Evolutionary conservation across 1,284 basidiomycete species (phyloP), one percentile per base, ranked within the genome.

Genomic region (Apiotrichum porosum): DNA sequence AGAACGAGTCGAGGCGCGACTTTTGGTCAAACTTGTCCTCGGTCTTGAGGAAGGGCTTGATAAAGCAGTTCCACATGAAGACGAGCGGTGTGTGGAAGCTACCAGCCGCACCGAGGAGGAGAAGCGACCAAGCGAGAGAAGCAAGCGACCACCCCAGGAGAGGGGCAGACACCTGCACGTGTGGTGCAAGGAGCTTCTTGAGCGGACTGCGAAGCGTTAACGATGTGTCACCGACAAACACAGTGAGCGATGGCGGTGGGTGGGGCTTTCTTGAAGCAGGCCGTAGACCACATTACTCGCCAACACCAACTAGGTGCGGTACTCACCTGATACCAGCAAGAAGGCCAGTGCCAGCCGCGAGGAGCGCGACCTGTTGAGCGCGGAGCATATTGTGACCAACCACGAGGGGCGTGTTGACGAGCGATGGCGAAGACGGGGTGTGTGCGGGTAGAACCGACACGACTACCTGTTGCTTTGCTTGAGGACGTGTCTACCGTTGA

Each of bases 1-100:
- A 86, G 63, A 86, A 86, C 72, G 60, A 56, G 49, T 76, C 65
- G 2, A 77, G 60, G 10, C 69, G 55, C 8, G 68, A 71, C 37
- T 71, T 66, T 49, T 76, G 75, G 17, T 63, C 59, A 9, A 34
- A 42, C 41, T 42, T 68, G 26, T 62, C 59, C 10, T 51, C 47
- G 24, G 47, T 36, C 42, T 63, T 61, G n/a, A 68, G 54, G 50
- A 77, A 67, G 3, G 76, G 76, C 50, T 72, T 71, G 50, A 77
- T 35, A 62, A 77, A 73, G 65, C 73, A 75, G 59, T 71, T 73
- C 61, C 66, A 75, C 33, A 62, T 58, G 62, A 75, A 75, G 23
- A 66, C 49, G 21, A 70, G 45, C 0, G 69, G 68, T 0, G 60
- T 58, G 10, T 52, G 51, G 33, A 70, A 37, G 19, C 44, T 31